A percentile compares a stretch with the other conserved stretches of the same genome.
phyloP scores from a whole-genome alignment of 768 basidiomycete genomes.

The Amanita phalloides region DNA sequence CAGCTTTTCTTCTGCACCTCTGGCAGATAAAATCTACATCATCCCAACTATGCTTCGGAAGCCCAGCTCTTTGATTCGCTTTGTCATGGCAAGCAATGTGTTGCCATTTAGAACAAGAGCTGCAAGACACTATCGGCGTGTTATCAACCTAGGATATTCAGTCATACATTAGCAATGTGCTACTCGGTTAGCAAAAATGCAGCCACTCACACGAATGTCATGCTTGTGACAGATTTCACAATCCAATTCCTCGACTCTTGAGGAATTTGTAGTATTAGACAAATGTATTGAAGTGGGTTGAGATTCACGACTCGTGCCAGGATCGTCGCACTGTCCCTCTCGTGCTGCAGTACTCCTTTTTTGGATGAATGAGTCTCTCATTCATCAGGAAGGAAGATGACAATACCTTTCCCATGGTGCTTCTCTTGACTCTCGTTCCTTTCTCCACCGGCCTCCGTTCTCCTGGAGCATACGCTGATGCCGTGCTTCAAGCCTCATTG shows the following conservation, averaged over 20 bases:
- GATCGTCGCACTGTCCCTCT: background rate
- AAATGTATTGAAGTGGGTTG: background rate
- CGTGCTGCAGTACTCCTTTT: background rate
- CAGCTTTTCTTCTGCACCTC: conserved; percentile 29
- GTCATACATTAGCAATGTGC: conserved; percentile 4
- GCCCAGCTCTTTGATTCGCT: conserved; percentile 53
- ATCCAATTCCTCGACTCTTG: conserved; percentile 63
- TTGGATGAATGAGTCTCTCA: background rate
- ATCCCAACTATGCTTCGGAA: conserved; percentile 72
- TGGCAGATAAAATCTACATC: conserved; percentile 73
- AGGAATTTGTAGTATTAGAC: conserved; percentile 17
- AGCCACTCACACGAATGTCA: conserved; percentile 58
- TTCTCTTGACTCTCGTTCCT: conserved; percentile 42
- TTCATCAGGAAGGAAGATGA: conserved; percentile 5
- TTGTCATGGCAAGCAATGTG: conserved; percentile 80
- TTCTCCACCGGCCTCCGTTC: conserved; percentile 42
- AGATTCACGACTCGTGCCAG: background rate
- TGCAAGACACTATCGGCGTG: conserved; percentile 72
- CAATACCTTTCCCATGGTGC: conserved; percentile 17
- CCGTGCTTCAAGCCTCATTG: conserved; percentile 45
- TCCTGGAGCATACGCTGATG: conserved; percentile 42
- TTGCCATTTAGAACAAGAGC: conserved; percentile 78
- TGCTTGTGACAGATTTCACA: conserved; percentile 76
- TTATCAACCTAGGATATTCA: conserved; percentile 57
- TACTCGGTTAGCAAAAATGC: background rate